A percentile compares a stretch with the other conserved stretches of the same genome.
Evolutionary conservation across 192 early-diverging fungal genomes (phyloP).

Genomic region (Coemansia sp.): DNA sequence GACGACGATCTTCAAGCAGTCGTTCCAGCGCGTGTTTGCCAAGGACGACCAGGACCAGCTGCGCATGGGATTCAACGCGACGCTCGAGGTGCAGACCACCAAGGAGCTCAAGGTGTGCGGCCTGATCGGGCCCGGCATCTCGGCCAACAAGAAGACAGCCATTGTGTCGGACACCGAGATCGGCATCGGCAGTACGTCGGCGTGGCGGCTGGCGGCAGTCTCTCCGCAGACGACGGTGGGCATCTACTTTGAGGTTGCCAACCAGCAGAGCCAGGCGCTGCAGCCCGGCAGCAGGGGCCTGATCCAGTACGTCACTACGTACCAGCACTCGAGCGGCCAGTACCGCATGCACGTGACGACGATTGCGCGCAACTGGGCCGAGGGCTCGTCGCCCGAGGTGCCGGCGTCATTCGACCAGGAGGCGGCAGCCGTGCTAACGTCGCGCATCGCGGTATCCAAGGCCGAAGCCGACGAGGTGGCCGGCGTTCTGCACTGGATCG

Average conservation of each 20-base stretch:
- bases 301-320: slow-evolving; percentile 94
- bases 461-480: slow-evolving; percentile 96
- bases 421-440: slow-evolving; percentile 94
- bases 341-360: slow-evolving; percentile 93
- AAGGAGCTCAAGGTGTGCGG: slow-evolving; percentile 95
- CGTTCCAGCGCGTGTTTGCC: slow-evolving; percentile 90
- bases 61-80: slow-evolving; percentile 97
- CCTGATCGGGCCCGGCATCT: slow-evolving; percentile 93
- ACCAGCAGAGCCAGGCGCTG: slow-evolving; percentile 76
- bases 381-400: slow-evolving; percentile 81
- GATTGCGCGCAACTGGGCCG: slow-evolving; percentile 84
- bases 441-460: slow-evolving; percentile 95
- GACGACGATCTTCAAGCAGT: slow-evolving; percentile 95
- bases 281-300: slow-evolving; percentile 82
- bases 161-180: slow-evolving; percentile 98
- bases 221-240: slow-evolving; percentile 81
- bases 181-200: slow-evolving; percentile 92
- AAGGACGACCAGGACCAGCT: slow-evolving; percentile 87
- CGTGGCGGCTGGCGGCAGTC: slow-evolving; percentile 92
- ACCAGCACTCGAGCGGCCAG: slow-evolving; percentile 91
- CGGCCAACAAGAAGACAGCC: slow-evolving; percentile 83
- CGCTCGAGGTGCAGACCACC: slow-evolving; percentile 93
- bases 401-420: slow-evolving; percentile 96
- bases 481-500: slow-evolving; percentile 95
- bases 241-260: slow-evolving; percentile 96